Conservation (phyloP, 2,329 filamentous ascomycete species). For the Dothideomycetidae sp. region DNA sequence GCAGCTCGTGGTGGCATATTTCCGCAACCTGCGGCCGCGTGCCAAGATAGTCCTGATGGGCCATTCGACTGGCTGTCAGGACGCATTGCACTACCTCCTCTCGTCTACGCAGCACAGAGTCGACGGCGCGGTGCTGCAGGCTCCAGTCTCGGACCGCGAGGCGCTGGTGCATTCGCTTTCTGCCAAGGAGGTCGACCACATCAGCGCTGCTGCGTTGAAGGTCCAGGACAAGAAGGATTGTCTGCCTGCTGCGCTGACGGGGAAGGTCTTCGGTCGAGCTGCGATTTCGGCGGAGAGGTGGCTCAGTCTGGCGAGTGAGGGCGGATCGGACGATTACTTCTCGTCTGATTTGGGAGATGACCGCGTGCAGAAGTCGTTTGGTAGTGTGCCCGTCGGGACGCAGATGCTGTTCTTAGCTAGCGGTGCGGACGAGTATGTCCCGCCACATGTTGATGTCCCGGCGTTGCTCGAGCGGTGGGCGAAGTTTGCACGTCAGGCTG, state of each 20-base stretch:
- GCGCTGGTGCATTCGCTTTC: slow-evolving; percentile 36
- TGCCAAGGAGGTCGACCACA: slow-evolving; percentile 28
- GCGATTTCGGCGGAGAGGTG: slow-evolving; percentile 45
- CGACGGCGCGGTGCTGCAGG: slow-evolving; percentile 68
- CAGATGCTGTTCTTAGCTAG: slow-evolving; percentile 52
- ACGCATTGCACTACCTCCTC: slow-evolving; percentile 50
- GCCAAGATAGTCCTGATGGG: slow-evolving; percentile 53
- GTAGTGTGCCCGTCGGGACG: slow-evolving; percentile 35
- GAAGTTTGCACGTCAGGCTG: slow-evolving; percentile 27
- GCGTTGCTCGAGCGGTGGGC: slow-evolving; percentile 45
- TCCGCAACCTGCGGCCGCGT: slow-evolving; percentile 27
- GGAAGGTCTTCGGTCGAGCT: slow-evolving; percentile 18
- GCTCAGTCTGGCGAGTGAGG: slow-evolving; percentile 42
- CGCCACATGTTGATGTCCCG: slow-evolving; percentile 42
- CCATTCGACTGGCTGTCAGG: slow-evolving; percentile 55
- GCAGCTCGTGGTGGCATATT: slow-evolving; percentile 36
- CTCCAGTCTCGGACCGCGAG: slow-evolving; percentile 65
- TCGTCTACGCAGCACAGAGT: slow-evolving; percentile 37
- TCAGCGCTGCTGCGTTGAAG: slow-evolving; percentile 32
- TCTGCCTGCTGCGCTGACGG: slow-evolving; percentile 31
- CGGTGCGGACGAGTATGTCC: slow-evolving; percentile 51
- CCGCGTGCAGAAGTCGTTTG: slow-evolving; percentile 50
- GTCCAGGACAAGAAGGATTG: slow-evolving; percentile 43
- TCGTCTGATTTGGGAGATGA: slow-evolving; percentile 57
- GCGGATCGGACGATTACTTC: slow-evolving; percentile 76